These are phyloP conservation scores for Lithospermum erythrorhizon DNA, from an alignment of 257 asterid genomes.

Conservation along the genomic window DNA sequence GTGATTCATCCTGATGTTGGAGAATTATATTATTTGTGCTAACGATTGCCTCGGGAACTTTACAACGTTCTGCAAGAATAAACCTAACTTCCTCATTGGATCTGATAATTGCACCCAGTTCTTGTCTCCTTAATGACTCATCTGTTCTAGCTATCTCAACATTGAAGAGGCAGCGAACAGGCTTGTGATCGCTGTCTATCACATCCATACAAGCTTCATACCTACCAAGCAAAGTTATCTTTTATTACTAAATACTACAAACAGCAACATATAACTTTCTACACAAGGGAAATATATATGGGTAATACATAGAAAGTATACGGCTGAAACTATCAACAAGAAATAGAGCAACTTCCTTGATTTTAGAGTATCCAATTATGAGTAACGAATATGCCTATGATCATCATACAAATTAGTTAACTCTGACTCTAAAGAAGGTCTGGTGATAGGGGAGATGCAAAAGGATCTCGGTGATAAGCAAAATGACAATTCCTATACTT, in stretches of 20 bases:
- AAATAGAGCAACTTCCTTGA: background rate
- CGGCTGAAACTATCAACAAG: too few relatives aligned
- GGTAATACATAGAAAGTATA: background rate
- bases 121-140: conserved; percentile 83
- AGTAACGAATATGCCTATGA: too few relatives aligned
- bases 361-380: too few relatives aligned
- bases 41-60: conserved; percentile 72
- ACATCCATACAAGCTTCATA: conserved; percentile 99
- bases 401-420: too few relatives aligned
- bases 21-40: conserved; percentile 88
- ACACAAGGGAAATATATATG: background rate
- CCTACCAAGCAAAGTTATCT: conserved; percentile 30
- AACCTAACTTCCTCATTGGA: conserved; percentile 59
- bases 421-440: background rate
- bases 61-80: conserved; percentile 36
- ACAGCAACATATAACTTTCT: background rate
- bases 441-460: background rate
- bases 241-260: conserved; percentile 3
- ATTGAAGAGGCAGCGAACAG: conserved; percentile 74
- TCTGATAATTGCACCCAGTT: conserved; percentile 71
- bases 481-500: background rate
- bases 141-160: conserved; percentile 89
- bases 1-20: conserved; percentile 66
- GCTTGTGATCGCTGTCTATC: conserved; percentile 97
- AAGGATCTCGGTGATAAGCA: too few relatives aligned